Conservation (phyloP, 305 asterid species). For the Fraxinus velutina region DNA sequence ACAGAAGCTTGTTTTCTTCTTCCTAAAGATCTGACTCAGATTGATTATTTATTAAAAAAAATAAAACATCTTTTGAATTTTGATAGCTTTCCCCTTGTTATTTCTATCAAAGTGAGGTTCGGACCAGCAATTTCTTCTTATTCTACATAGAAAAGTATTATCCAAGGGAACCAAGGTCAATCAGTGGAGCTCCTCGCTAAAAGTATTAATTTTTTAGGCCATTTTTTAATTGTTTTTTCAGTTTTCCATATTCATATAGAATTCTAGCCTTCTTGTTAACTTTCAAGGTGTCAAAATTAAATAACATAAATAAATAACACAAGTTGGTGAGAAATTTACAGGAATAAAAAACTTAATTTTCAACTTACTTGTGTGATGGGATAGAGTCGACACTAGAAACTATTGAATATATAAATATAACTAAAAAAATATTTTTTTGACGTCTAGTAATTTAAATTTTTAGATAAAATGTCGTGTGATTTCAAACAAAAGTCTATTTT, state of each 20-base stretch:
- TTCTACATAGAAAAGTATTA: slow-evolving; percentile 26
- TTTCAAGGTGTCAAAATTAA: slow-evolving; percentile 42
- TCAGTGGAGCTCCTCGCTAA: slow-evolving; percentile 38
- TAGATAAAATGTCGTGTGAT: slow-evolving; percentile 5
- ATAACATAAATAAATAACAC: slow-evolving; percentile 28
- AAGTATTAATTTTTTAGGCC: slow-evolving; percentile 25
- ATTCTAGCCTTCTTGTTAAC: slow-evolving; percentile 37
- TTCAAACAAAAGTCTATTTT: neutral
- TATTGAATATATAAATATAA: neutral
- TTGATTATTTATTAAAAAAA: slow-evolving; percentile 24
- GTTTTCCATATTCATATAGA: slow-evolving; percentile 20
- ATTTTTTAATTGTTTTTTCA: slow-evolving; percentile 25
- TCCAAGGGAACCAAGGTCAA: slow-evolving; percentile 59
- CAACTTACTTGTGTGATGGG: slow-evolving; percentile 18
- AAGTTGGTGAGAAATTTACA: slow-evolving; percentile 27
- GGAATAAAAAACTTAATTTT: slow-evolving; percentile 8
- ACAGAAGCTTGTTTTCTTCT: slow-evolving; percentile 55
- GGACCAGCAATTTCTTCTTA: slow-evolving; percentile 39
- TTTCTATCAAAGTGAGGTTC: slow-evolving; percentile 61
- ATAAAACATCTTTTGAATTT: slow-evolving; percentile 37
- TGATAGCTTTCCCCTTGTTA: slow-evolving; percentile 61
- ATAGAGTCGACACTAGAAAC: slow-evolving; percentile 18
- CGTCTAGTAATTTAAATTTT: neutral
- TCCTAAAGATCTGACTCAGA: slow-evolving; percentile 62
- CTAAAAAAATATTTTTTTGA: neutral